Percentiles rank a stretch among this genome's conserved stretches.
phyloP scores from a whole-genome alignment of 2,329 filamentous ascomycete genomes.

The Seiridium cupressi region DNA sequence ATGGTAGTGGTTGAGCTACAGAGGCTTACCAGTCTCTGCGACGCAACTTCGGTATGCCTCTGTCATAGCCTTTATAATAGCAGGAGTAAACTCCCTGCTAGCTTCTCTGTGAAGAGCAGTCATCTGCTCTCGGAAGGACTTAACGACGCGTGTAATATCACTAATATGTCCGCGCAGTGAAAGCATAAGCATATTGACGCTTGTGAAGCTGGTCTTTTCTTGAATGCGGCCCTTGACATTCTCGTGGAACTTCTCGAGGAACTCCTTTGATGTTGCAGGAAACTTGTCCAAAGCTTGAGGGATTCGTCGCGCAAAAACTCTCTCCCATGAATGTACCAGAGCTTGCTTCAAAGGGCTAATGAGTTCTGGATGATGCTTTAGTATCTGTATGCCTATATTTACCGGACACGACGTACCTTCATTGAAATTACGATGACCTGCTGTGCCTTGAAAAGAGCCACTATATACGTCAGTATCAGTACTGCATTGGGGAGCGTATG shows the following conservation, averaged over 20 bases:
- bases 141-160: not conserved
- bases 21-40: not conserved
- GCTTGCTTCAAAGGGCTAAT: not conserved
- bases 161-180: not conserved
- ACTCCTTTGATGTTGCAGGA: not conserved
- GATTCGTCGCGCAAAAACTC: not conserved
- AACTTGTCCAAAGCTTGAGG: not conserved
- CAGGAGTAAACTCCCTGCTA: constrained; percentile 6
- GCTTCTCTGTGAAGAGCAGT: not conserved
- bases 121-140: not conserved
- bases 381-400: too few relatives aligned
- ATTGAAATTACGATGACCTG: not conserved
- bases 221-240: not conserved
- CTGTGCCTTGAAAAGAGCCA: not conserved
- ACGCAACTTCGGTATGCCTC: not conserved
- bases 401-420: not conserved
- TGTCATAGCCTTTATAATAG: not conserved
- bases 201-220: not conserved
- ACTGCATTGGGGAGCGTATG: not conserved
- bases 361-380: not conserved
- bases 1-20: not conserved
- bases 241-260: not conserved
- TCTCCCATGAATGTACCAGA: not conserved
- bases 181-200: not conserved
- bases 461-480: not conserved